These are phyloP conservation scores for Malbranchea cinnamomea DNA, from an alignment of 2,329 filamentous ascomycete species.

Conservation along the genomic window DNA sequence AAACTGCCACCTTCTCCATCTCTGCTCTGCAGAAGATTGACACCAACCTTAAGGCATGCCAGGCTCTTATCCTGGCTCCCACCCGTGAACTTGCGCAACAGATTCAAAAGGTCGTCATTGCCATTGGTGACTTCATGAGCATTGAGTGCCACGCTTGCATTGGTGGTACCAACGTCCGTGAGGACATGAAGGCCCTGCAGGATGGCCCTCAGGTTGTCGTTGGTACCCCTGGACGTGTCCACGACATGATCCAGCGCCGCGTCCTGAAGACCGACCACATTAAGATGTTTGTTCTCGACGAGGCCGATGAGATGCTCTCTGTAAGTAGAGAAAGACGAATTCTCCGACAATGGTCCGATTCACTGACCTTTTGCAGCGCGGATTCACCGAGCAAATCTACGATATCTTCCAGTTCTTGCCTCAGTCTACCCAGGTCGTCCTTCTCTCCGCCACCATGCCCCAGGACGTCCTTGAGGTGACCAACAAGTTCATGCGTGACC, in stretches of 20 bases:
- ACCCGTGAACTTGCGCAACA: slow-evolving; percentile 98
- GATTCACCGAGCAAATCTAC: slow-evolving; percentile 99
- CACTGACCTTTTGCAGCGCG: slow-evolving; percentile 40
- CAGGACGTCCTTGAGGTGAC: slow-evolving; percentile 98
- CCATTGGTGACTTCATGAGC: slow-evolving; percentile 99
- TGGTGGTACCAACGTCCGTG: slow-evolving; percentile 92
- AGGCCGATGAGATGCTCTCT: slow-evolving; percentile 92
- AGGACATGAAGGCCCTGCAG: slow-evolving; percentile 95
- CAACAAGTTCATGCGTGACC: slow-evolving; percentile 99
- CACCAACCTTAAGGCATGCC: slow-evolving; percentile 83
- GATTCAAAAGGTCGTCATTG: slow-evolving; percentile 98
- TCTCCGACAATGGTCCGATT: too few relatives aligned
- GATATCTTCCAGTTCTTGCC: slow-evolving; percentile 99
- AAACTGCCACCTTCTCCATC: slow-evolving; percentile 99
- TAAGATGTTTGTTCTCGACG: slow-evolving; percentile 99
- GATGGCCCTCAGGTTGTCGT: slow-evolving; percentile 95
- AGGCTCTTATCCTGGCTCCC: slow-evolving; percentile 93
- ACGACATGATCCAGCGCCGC: slow-evolving; percentile 98
- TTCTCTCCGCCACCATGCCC: slow-evolving; percentile 96
- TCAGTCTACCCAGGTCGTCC: slow-evolving; percentile 94
- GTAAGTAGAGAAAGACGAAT: slow-evolving; percentile 13
- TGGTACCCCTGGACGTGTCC: slow-evolving; percentile 94
- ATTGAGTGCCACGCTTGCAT: slow-evolving; percentile 99
- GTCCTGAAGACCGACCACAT: slow-evolving; percentile 94
- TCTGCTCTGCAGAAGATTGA: slow-evolving; percentile 98